Conservation (phyloP, 345 rosid species). For the Hibiscus syriacus region DNA sequence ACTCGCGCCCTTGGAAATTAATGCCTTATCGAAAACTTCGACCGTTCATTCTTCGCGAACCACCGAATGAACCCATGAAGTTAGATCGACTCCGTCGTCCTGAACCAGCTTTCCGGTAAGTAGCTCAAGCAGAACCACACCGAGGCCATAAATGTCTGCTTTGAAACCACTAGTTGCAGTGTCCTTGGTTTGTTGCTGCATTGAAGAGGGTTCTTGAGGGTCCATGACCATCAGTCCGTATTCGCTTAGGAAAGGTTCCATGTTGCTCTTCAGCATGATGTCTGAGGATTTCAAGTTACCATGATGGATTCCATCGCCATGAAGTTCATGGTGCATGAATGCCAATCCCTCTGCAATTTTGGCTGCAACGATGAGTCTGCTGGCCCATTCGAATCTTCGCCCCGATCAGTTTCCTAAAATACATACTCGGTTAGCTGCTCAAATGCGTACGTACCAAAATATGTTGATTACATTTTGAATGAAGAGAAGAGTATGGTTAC, state of each 20-base stretch:
- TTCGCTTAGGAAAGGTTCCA: constrained; percentile 59
- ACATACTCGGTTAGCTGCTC: neutral
- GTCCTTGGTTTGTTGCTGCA: neutral
- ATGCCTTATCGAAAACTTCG: constrained; percentile 49
- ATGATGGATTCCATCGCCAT: constrained; percentile 28
- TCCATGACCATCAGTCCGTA: constrained; percentile 38
- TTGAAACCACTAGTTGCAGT: constrained; percentile 16
- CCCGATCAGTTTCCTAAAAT: constrained; percentile 31
- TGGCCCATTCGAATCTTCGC: constrained; percentile 37
- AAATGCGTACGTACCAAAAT: neutral
- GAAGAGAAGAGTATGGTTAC: constrained; percentile 21
- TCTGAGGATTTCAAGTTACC: constrained; percentile 62
- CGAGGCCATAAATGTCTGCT: constrained; percentile 38
- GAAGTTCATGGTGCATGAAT: constrained; percentile 41
- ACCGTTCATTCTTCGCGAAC: constrained; percentile 57
- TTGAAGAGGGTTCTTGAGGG: constrained; percentile 8
- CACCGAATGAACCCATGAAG: constrained; percentile 52
- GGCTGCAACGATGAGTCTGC: constrained; percentile 40
- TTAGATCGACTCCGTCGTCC: constrained; percentile 34
- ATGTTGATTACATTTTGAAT: neutral
- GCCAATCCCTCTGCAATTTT: constrained; percentile 34
- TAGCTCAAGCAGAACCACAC: constrained; percentile 51
- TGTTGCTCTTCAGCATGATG: constrained; percentile 36
- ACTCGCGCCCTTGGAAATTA: constrained; percentile 39
- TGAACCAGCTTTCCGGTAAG: constrained; percentile 43